Base-by-base conservation (phyloP, 2,329 filamentous ascomycete genomes). In the Penicillium sclerotigenum region DNA sequence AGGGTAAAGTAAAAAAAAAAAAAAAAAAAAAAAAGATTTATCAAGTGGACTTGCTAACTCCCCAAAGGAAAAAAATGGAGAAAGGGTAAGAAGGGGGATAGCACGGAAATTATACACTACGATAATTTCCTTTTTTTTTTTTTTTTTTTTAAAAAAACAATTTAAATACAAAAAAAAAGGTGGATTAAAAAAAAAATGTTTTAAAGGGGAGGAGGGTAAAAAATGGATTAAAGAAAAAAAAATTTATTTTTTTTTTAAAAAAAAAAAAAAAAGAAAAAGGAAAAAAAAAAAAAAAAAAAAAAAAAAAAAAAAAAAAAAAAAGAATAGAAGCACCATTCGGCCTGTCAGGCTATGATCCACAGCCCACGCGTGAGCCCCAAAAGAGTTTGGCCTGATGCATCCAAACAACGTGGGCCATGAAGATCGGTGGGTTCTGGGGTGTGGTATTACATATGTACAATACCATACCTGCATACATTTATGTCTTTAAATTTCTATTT, bases 261-360 rank as follows among this genome's bases (percentile, higher is more conserved):
- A 36, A 46, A 29, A 42, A 22, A 45, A 42, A 41, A 33, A 37
- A 29, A 29, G 47, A 42, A 50, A 43, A 41, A 46, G 34, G 34
- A 42, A 55, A 53, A 41, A 45, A 18, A 61, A 36, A 52, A 47
- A 37, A 33, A 43, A 43, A 57, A 57, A 24, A 33, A 31, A 47
- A 29, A 16, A 46, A 41, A 42, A 36, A 46, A 36, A 26, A 52
- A 57, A 38, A 52, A 28, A 34, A 51, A 52, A 50, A 45, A 26
- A 37, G 33, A 46, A 53, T 20, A 68, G 65, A 68, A 70, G 43
- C 56, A 46, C 60, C 59, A 62, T 65, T 67, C 53, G 65, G 68
- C 66, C 70, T 72, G 70, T 71, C 70, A 73, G 68, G 67, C 65
- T 16, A 63, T 61, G 70, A 70, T 66, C 71, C 71, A 72, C 70